These are phyloP conservation scores for Asparagopsis taxiformis DNA, from an alignment of 31 red algal species.

Conservation along the genomic window DNA sequence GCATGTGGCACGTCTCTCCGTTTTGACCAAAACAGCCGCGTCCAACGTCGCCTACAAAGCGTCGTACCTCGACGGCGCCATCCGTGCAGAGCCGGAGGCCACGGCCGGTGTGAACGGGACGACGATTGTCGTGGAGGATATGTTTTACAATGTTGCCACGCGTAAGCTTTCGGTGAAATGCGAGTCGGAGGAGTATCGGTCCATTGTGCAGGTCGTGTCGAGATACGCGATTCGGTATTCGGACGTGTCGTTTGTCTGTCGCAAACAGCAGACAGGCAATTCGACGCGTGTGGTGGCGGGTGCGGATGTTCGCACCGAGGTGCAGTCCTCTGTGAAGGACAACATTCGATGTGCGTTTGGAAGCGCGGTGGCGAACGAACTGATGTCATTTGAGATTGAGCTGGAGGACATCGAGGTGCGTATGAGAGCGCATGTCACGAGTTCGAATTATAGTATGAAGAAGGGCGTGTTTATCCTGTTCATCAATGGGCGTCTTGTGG, in stretches of 20 bases:
- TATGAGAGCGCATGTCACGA: constrained; percentile 31
- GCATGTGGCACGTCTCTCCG: constrained; percentile 68
- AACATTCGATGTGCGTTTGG: constrained; percentile 85
- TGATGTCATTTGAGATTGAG: constrained; percentile 26
- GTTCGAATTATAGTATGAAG: constrained; percentile 64
- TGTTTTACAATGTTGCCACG: constrained; percentile 89
- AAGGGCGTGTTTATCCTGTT: constrained; percentile 80
- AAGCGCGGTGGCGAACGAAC: constrained; percentile 52
- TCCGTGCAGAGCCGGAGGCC: constrained; percentile 11
- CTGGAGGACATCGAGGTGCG: constrained; percentile 12
- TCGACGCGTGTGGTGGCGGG: constrained; percentile 13
- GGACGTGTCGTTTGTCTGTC: constrained; percentile 69
- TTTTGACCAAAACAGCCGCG: constrained; percentile 47
- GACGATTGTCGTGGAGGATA: constrained; percentile 78
- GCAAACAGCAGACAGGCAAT: constrained; percentile 28
- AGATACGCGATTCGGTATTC: constrained; percentile 80
- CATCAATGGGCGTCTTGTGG: constrained; percentile 90
- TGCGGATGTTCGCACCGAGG: constrained; percentile 46
- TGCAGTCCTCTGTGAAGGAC: constrained; percentile 30
- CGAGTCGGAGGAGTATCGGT: constrained; percentile 86
- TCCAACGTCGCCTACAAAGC: constrained; percentile 61
- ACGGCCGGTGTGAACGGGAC: constrained; percentile 70
- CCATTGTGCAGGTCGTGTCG: constrained; percentile 80
- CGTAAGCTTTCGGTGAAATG: constrained; percentile 25
- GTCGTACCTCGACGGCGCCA: constrained; percentile 48